A percentile compares a stretch with the other conserved stretches of the same genome.
Conservation (phyloP, 1,284 basidiomycete species). For the Ceratobasidium theobromae region DNA sequence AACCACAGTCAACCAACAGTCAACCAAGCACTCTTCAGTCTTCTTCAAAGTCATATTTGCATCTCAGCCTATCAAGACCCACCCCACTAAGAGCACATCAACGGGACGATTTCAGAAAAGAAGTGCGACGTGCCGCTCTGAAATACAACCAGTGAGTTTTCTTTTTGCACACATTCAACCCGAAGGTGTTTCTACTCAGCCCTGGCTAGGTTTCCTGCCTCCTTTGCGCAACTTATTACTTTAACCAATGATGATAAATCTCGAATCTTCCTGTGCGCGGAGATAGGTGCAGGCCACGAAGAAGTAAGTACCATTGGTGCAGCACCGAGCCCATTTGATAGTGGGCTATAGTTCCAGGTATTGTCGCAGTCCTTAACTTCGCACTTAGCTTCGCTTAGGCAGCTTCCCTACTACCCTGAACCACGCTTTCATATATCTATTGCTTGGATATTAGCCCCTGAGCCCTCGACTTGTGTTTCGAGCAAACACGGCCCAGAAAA, state of each 20-base stretch:
- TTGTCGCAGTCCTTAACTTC: constrained; percentile 53
- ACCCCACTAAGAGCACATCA: constrained; percentile 77
- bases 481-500: not conserved
- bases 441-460: constrained; percentile 68
- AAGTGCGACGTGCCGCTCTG: constrained; percentile 54
- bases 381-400: constrained; percentile 57
- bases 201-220: constrained; percentile 60
- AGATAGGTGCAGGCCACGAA: constrained; percentile 73
- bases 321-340: constrained; percentile 26
- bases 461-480: not conserved
- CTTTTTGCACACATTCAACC: not conserved
- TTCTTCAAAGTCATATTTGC: constrained; percentile 54
- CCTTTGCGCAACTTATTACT: constrained; percentile 68
- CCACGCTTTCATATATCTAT: constrained; percentile 81
- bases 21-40: constrained; percentile 3
- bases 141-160: constrained; percentile 52
- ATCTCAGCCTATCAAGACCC: constrained; percentile 70
- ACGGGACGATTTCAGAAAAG: constrained; percentile 62
- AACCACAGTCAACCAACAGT: constrained; percentile 32
- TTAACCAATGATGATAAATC: constrained; percentile 78
- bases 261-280: constrained; percentile 69
- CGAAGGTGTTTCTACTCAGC: not conserved
- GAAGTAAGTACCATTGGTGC: constrained; percentile 51
- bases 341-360: constrained; percentile 55
- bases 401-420: constrained; percentile 68